phyloP scores from a whole-genome alignment of 2,329 filamentous ascomycete genomes.

The Rugonectria rugulosa region DNA sequence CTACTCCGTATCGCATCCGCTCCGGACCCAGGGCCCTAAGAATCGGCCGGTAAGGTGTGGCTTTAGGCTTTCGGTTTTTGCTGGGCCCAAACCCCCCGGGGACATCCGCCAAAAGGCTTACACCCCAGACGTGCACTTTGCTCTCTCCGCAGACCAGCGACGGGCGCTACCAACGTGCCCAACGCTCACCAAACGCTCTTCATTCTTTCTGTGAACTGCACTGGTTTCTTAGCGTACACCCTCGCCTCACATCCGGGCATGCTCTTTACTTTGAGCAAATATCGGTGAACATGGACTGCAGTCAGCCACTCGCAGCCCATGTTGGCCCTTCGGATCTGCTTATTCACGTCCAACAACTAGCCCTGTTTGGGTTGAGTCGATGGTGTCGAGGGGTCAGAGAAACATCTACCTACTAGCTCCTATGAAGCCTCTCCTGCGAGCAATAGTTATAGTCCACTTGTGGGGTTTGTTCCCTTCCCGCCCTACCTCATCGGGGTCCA shows the following conservation, averaged over 20 bases:
- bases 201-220: conserved; percentile 21
- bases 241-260: conserved; percentile 9
- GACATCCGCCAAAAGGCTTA: conserved; percentile 7
- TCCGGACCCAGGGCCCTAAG: conserved; percentile 19
- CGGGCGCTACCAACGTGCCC: conserved; percentile 19
- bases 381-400: conserved; percentile 30
- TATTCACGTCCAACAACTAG: conserved; percentile 28
- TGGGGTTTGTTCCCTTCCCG: conserved; percentile 40
- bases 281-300: not conserved
- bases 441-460: conserved; percentile 31
- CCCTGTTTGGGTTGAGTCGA: conserved; percentile 25
- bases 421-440: conserved; percentile 37
- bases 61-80: not conserved
- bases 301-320: conserved; percentile 2
- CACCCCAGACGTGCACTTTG: conserved; percentile 1
- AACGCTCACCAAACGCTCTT: conserved; percentile 24
- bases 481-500: conserved; percentile 34
- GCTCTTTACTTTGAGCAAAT: not conserved
- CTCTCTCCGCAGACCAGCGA: conserved; percentile 8
- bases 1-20: conserved; percentile 29
- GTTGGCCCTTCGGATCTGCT: not conserved
- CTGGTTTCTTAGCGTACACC: conserved; percentile 10
- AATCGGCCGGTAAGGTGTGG: conserved; percentile 22
- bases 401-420: conserved; percentile 34
- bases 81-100: not conserved